Percentiles rank a stretch among this genome's conserved stretches.
These are phyloP conservation scores for Syncephalastrum contaminatum DNA, from an alignment of 371 early-diverging fungal genomes.

Conservation along the genomic window DNA sequence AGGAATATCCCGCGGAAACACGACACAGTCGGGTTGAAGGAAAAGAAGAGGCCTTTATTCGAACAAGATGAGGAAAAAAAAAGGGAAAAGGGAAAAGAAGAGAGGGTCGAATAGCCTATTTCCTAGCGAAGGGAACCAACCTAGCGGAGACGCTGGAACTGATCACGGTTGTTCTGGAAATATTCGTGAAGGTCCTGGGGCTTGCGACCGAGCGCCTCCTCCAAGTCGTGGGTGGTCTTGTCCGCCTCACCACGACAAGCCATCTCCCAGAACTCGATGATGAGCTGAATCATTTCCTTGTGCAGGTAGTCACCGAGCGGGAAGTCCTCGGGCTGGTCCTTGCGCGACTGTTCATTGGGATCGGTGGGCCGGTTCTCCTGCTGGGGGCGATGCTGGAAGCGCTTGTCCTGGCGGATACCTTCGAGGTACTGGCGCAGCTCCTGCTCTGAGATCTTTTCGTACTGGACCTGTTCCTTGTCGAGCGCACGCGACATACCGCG, in stretches of 20 bases:
- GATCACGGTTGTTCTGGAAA: slow-evolving; percentile 36
- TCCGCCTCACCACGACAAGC: slow-evolving; percentile 26
- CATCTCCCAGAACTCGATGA: slow-evolving; percentile 29
- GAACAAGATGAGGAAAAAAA: background rate
- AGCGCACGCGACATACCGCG: slow-evolving; percentile 29
- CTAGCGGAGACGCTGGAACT: slow-evolving; percentile 30
- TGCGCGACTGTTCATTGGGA: slow-evolving; percentile 1
- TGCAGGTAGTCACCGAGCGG: slow-evolving; percentile 38
- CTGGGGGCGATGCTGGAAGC: slow-evolving; percentile 28
- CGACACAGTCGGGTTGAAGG: no score
- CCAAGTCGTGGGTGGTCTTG: slow-evolving; percentile 23
- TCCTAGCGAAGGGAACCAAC: background rate
- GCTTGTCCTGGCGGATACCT: slow-evolving; percentile 24
- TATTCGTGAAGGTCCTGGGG: slow-evolving; percentile 30
- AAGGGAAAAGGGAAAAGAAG: background rate
- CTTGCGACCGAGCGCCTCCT: slow-evolving; percentile 25
- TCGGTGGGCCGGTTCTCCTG: slow-evolving; percentile 1
- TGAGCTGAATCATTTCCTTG: slow-evolving; percentile 20
- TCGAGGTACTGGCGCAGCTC: slow-evolving; percentile 27
- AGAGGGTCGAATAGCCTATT: no score
- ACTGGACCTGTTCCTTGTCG: slow-evolving; percentile 20
- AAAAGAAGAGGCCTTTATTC: no score
- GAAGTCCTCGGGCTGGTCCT: slow-evolving; percentile 18
- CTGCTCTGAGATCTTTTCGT: slow-evolving; percentile 8
- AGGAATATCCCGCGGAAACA: no score